phyloP scores from a whole-genome alignment of 2,329 filamentous ascomycete species.

The Xylariaceae sp. region DNA sequence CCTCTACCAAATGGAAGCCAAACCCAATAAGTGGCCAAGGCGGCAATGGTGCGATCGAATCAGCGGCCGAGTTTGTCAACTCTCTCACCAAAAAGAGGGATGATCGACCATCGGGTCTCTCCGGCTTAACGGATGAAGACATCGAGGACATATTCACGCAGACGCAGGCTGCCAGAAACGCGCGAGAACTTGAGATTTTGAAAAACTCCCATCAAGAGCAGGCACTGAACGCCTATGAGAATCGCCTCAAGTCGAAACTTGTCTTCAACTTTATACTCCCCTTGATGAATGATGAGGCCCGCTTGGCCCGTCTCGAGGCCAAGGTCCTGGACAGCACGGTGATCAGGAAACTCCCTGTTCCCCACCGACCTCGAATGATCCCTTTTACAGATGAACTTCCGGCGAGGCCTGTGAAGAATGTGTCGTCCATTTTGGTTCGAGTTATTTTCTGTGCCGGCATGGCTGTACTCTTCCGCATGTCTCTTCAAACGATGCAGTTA shows the following conservation, averaged over 20 bases:
- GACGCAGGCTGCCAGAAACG: constrained; percentile 23
- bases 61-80: constrained; percentile 31
- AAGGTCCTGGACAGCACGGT: not conserved
- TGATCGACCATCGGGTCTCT: constrained; percentile 4
- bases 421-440: not conserved
- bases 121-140: constrained; percentile 16
- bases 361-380: constrained; percentile 9
- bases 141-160: constrained; percentile 18
- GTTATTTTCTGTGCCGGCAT: not conserved
- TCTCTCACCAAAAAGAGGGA: constrained; percentile 16
- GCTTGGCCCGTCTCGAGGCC: too few species aligned
- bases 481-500: not conserved
- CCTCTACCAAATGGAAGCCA: constrained; percentile 21
- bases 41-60: constrained; percentile 35
- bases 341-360: constrained; percentile 12
- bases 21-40: constrained; percentile 35
- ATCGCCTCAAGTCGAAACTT: constrained; percentile 6
- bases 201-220: constrained; percentile 21
- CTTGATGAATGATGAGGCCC: too few species aligned
- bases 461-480: not conserved
- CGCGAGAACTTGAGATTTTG: constrained; percentile 14
- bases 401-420: constrained; percentile 1
- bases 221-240: constrained; percentile 24
- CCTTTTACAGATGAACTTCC: constrained; percentile 27
- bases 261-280: not conserved